These are phyloP conservation scores for Niebla homalea DNA, from an alignment of 495 filamentous ascomycete species.

Conservation along the genomic window DNA sequence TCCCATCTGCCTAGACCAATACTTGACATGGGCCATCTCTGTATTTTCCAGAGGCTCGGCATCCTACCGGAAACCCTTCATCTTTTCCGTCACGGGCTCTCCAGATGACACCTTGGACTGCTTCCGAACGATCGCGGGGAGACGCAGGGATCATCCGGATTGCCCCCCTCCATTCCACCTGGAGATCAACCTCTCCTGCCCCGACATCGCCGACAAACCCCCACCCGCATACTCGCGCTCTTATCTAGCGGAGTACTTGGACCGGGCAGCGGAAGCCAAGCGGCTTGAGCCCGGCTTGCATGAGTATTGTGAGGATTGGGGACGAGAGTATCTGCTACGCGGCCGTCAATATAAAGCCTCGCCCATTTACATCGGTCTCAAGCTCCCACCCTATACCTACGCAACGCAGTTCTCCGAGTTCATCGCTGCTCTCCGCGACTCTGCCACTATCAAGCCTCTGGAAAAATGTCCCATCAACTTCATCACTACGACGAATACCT, in stretches of 20 bases:
- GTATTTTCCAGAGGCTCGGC: conserved; percentile 6
- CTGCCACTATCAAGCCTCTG: background rate
- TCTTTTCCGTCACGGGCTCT: conserved; percentile 56
- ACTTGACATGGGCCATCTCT: conserved; percentile 21
- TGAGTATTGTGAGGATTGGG: too few species aligned
- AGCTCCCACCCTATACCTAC: conserved; percentile 61
- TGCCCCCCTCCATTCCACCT: conserved; percentile 26
- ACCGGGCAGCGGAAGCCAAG: conserved; percentile 17
- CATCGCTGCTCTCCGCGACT: conserved; percentile 31
- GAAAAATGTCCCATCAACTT: conserved; percentile 37
- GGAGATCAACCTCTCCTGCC: conserved; percentile 63
- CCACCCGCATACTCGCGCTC: conserved; percentile 49
- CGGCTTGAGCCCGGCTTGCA: background rate
- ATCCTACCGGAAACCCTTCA: conserved; percentile 37
- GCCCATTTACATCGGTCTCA: conserved; percentile 43
- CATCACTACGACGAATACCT: conserved; percentile 58
- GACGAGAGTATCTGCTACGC: too few species aligned
- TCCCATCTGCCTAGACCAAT: conserved; percentile 22
- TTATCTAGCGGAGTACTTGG: conserved; percentile 36
- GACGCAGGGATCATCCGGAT: background rate
- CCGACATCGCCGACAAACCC: conserved; percentile 52
- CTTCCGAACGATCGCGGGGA: conserved; percentile 22
- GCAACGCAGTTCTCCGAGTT: conserved; percentile 42
- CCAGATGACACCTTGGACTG: conserved; percentile 33
- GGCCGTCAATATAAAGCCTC: background rate